Base-by-base conservation (phyloP, 108 stramenopile species). In the Nannochloropsis oceanica region DNA sequence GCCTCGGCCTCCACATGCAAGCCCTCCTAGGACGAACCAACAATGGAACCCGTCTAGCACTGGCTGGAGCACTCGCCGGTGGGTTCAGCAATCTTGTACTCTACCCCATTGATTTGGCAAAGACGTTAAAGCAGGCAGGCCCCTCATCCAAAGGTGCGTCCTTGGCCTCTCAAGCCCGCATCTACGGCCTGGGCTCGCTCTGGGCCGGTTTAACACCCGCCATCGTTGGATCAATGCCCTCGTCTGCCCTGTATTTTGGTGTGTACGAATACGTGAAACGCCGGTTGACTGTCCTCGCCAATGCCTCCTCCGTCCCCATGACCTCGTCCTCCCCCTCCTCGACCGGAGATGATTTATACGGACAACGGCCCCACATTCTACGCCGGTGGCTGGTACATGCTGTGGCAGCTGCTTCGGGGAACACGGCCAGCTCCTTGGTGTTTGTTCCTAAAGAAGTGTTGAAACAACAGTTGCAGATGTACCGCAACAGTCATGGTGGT, bases 381-480 rank as follows among this genome's bases (percentile, higher is more conserved):
- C 43, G 27, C 12, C 44, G 92, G 87, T 81, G 90, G n/a, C 82
- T 84, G 81, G 81, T 92, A 25, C 94, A 94, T 82, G 88, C 85
- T 27, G 43, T 92, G 43, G 91, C 94, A 22, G 94, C 94, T n/a
- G 92, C 93, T 13, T 85, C 87, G 20, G 94, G 94, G 13, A 94
- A 94, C 84, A 88, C 91, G n/a, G 85, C 91, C 22, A 90, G 89
- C 27, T 92, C 91, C 43, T 79, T 91, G 14, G 80, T 94, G 11
- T 94, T 94, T 86, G 94, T 94, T 26, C 94, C 94, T 12, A 94
- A 94, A 84, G 94, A 94, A 87, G 83, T 90, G 12, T 83, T 94
- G 80, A 94, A 94, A 85, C 94, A 94, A 88, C 92, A 87, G 44
- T 26, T 93, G 81, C 94, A 94, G 80, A 82, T 89, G 13, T 12